Evolutionary conservation across 345 rosid species (phyloP).

Genomic region (Bretschneidera sinensis): DNA sequence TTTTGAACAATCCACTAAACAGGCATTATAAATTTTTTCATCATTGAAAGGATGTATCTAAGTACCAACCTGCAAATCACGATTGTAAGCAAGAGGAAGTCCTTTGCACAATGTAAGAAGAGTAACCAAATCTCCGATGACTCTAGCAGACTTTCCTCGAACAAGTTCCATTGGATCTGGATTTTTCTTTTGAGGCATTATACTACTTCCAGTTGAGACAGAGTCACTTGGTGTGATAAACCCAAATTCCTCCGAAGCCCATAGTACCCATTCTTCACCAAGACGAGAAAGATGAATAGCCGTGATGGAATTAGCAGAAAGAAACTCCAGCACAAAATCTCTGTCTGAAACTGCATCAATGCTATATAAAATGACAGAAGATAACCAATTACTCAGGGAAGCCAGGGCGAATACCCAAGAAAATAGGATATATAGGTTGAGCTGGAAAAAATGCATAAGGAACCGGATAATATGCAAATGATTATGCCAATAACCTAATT

Average conservation of each 20-base stretch:
- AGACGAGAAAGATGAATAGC: conserved; percentile 86
- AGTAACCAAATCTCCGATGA: conserved; percentile 75
- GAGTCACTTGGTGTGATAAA: conserved; percentile 84
- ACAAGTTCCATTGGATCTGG: conserved; percentile 99
- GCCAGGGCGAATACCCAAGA: background rate
- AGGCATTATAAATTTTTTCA: too few species aligned
- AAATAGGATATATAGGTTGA: too few species aligned
- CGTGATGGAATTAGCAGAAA: conserved; percentile 66
- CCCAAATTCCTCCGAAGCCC: conserved; percentile 98
- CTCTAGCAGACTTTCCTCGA: conserved; percentile 88
- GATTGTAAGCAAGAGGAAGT: conserved; percentile 92
- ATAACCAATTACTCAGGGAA: background rate
- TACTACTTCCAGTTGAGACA: conserved; percentile 94
- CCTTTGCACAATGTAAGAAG: conserved; percentile 92
- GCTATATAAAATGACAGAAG: conserved; percentile 31
- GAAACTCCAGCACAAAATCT: conserved; percentile 84
- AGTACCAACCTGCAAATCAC: conserved; percentile 76
- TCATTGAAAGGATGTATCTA: background rate
- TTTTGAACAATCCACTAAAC: too few species aligned
- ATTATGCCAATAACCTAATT: too few species aligned
- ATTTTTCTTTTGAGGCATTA: conserved; percentile 99
- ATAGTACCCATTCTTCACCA: conserved; percentile 97
- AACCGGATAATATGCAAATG: background rate
- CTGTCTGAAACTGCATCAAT: conserved; percentile 97
- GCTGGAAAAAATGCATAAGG: too few species aligned